A percentile compares a stretch with the other conserved stretches of the same genome.
phyloP scores from a whole-genome alignment of 345 rosid genomes.

The Dovyalis caffra region DNA sequence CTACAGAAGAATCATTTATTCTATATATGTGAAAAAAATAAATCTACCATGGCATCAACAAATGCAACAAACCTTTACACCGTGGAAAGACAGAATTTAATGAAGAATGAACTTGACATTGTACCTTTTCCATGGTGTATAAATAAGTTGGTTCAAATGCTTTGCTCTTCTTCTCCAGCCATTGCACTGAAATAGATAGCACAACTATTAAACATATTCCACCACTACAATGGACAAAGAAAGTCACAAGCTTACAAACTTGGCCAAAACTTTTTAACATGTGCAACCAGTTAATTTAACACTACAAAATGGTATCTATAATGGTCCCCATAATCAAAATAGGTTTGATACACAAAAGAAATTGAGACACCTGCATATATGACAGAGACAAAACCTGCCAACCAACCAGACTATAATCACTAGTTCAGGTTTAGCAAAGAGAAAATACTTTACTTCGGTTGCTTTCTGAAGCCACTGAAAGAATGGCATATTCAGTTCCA shows the following conservation, averaged over 20 bases:
- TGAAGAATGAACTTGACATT: not conserved
- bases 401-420: not conserved
- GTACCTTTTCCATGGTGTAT: conserved; percentile 92
- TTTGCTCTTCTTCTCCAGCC: conserved; percentile 79
- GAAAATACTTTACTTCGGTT: not conserved
- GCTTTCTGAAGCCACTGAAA: not conserved
- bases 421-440: not conserved
- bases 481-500: not conserved
- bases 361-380: not conserved
- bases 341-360: not conserved
- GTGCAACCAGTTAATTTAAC: not conserved
- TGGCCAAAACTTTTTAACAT: too few relatives aligned
- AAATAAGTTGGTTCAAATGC: conserved; percentile 88
- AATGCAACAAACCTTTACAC: conserved; percentile 3
- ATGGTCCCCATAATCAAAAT: not conserved
- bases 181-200: conserved; percentile 55
- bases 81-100: not conserved
- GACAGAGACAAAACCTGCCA: not conserved
- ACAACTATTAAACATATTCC: conserved; percentile 2
- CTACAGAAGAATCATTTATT: not conserved
- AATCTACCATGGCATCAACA: not conserved
- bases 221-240: not conserved
- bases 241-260: not conserved
- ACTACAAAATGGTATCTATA: not conserved
- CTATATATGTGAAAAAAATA: too few relatives aligned